Conservation (phyloP, 345 rosid genomes). For the Euphorbia peplus region DNA sequence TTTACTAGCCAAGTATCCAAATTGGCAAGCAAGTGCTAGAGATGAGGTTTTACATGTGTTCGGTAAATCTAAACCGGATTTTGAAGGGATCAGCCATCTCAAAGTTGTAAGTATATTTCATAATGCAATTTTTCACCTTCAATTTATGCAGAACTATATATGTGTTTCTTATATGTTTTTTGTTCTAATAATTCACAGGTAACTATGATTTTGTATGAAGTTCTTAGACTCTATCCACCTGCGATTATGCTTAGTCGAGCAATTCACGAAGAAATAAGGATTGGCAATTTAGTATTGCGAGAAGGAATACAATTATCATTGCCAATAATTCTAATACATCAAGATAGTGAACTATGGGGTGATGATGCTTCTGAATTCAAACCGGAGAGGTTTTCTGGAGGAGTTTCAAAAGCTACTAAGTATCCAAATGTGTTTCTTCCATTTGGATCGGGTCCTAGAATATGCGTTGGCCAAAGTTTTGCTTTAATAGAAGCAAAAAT, state of each 20-base stretch:
- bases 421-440: slow-evolving; percentile 28
- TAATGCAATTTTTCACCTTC: too few relatives aligned
- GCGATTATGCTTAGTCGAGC: not conserved
- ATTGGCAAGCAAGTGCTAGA: slow-evolving; percentile 21
- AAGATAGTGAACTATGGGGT: slow-evolving; percentile 19
- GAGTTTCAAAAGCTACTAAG: slow-evolving; percentile 38
- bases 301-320: not conserved
- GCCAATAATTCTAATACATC: slow-evolving; percentile 13
- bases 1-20: slow-evolving; percentile 11
- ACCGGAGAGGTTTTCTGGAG: slow-evolving; percentile 45
- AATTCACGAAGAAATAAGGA: not conserved
- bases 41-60: slow-evolving; percentile 19
- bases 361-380: slow-evolving; percentile 27
- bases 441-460: slow-evolving; percentile 43
- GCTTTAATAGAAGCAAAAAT: slow-evolving; percentile 51
- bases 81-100: slow-evolving; percentile 20
- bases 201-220: slow-evolving; percentile 24
- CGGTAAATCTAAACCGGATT: slow-evolving; percentile 14
- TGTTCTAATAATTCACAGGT: slow-evolving; percentile 6
- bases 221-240: slow-evolving; percentile 20
- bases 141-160: not conserved
- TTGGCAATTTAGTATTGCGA: slow-evolving; percentile 14
- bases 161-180: not conserved
- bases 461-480: slow-evolving; percentile 44
- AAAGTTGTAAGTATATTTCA: slow-evolving; percentile 12